Evolutionary conservation across 1,284 basidiomycete species (phyloP).

Genomic region (Xerocomus minutiporus): DNA sequence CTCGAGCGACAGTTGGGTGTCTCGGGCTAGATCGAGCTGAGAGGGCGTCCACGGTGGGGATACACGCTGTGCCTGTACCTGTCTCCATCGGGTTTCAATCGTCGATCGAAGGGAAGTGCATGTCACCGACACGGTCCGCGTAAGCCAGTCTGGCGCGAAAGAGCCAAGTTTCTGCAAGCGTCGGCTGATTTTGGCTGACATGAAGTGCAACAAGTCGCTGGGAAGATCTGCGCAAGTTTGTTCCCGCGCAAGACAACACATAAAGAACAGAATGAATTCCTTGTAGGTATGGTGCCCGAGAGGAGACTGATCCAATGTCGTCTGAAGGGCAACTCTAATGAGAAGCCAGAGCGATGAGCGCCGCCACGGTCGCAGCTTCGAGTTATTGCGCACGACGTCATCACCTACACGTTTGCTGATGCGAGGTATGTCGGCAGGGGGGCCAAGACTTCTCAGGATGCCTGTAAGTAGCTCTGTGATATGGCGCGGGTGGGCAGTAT

Average conservation of each 20-base stretch:
- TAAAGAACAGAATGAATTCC: slow-evolving; percentile 41
- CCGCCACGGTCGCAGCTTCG: slow-evolving; percentile 31
- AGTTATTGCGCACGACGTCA: slow-evolving; percentile 24
- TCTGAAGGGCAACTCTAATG: slow-evolving; percentile 39
- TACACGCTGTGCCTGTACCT: slow-evolving; percentile 11
- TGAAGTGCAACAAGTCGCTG: slow-evolving; percentile 31
- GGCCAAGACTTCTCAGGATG: background rate
- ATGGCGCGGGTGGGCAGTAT: slow-evolving; percentile 31
- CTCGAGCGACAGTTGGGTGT: background rate
- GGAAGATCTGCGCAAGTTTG: slow-evolving; percentile 17
- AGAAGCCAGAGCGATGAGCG: slow-evolving; percentile 39
- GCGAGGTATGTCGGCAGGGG: slow-evolving; percentile 13
- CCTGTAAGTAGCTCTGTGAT: slow-evolving; percentile 33
- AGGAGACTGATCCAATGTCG: slow-evolving; percentile 27
- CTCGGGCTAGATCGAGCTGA: slow-evolving; percentile 18
- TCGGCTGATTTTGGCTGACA: slow-evolving; percentile 32
- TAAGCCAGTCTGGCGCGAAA: slow-evolving; percentile 8
- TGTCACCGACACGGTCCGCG: background rate
- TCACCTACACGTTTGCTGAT: slow-evolving; percentile 17
- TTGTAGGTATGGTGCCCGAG: slow-evolving; percentile 38
- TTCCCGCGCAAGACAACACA: slow-evolving; percentile 30
- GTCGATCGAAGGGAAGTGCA: background rate
- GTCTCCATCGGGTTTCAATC: slow-evolving; percentile 13
- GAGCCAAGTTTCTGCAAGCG: slow-evolving; percentile 36
- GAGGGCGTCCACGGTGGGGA: slow-evolving; percentile 22